Evolutionary conservation across 2,329 filamentous ascomycete species (phyloP), one percentile per base, ranked within the genome.

Genomic region (Lachnellula arida): DNA sequence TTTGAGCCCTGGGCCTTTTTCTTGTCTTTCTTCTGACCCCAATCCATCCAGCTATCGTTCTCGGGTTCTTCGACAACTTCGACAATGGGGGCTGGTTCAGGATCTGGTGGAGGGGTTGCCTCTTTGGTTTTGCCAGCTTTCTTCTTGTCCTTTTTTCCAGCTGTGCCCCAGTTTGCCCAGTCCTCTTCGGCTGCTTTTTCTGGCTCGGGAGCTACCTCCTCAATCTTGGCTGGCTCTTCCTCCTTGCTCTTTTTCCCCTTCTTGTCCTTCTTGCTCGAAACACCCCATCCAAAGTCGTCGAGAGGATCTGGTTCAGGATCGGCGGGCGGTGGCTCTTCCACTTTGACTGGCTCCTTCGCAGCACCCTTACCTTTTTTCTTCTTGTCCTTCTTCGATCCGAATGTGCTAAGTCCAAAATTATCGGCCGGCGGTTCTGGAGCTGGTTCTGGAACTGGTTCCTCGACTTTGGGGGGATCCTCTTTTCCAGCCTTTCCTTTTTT

Each of bases 331-430:
- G 68, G 64, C 57, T 76, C 72, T 42, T 63, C 49, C 63, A 60
- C 53, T 55, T 64, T 66, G 15, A 49, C 49, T 66, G 68, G 65
- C 23, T 66, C 63, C 23, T 68, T 64, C 19, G 62, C 56, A 1
- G 55, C 50, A 56, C 61, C 60, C 28, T 53, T 58, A n/a, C 48
- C 46, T 61, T 81, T 81, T 67, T 81, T 81, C 59, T 53, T 55
- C 19, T 55, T 54, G 22, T 55, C 49, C 46, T 61, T 61, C 11
- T 60, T 80, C 65, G 82, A 82, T 63, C 80, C 76, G 61, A 78
- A 79, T 5, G 71, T 72, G 19, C 71, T 75, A 76, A 78, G 84
- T 3, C 73, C 73, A 62, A 79, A 79, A 39, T 78, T 78, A 3
- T 68, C 53, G 23, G 46, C 55, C 11, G 52, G 58, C 28, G 9